Evolutionary conservation across 2,329 filamentous ascomycete species (phyloP), one percentile per base, ranked within the genome.

Genomic region (Hypoxylon sp.): DNA sequence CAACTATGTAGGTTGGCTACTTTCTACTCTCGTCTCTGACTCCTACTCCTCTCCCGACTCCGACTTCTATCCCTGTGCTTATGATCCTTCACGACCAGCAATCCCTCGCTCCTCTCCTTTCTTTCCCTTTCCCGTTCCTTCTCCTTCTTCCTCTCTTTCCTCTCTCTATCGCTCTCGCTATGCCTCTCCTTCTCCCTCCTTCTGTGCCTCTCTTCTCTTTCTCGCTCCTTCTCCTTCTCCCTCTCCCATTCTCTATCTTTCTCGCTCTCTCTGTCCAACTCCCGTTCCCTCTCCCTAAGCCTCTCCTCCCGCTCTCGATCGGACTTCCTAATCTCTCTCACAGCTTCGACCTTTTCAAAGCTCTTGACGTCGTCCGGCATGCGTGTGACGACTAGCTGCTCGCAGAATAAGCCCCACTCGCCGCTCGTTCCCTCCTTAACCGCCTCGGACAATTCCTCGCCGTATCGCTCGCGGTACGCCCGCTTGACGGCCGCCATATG

Each of bases 401-500:
- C 83, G 76, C 92, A 95, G 78, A 96, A 96, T 69, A 89, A 84
- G 0, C 92, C 91, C 86, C 92, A 95, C 71, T 95, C 91, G 1
- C 91, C 89, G 69, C 87, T 89, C 0, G 93, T 92, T 46, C 92
- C 92, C 58, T 94, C 92, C 53, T 88, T 87, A 40, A 99, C 89
- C 48, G 93, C 93, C 50, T 93, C 90, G 77, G 94, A 89, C 70
- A 98, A 85, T 50, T 91, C 88, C 56, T 86, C 83, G 4, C 88
- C 86, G 80, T 98, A 98, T 68, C 94, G 90, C 69, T 91, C 89
- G 63, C 88, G 86, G 80, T 94, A 99, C 69, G 94, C 92, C 33
- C 83, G 82, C 85, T 97, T 97, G 60, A 98, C 89, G 20, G 88
- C 86, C 66, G 90, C 88, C 82, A 98, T 86, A 80, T 98, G 95